Evolutionary conservation across 331 rosid genomes (phyloP), one percentile per base, ranked within the genome.

Genomic region (Malus hybrid): DNA sequence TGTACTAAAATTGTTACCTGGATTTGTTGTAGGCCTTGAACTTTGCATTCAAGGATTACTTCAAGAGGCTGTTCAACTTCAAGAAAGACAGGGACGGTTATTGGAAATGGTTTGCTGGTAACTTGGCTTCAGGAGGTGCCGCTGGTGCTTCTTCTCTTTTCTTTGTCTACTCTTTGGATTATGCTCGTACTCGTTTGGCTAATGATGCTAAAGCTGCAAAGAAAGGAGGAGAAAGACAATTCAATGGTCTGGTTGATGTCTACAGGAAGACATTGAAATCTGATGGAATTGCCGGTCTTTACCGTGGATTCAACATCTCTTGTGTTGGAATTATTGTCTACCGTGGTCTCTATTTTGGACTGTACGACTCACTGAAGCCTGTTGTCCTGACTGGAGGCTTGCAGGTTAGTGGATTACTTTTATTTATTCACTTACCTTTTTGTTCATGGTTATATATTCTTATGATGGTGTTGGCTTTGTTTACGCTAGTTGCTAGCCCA

Each of bases 71-170:
- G 44, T 93, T 93, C 89, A 93, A 90, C 16, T 93, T 90, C 85
- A 90, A 85, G 91, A 93, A 93, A 84, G 97, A 90, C 57, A 81
- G 42, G 77, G 98, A 93, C 76, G 98, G 98, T 64, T 93, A 93
- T 78, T 87, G 97, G 97, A 93, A 89, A 76, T 90, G 98, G 95
- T 90, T 93, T 85, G 93, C 90, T 15, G 98, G 98, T 0, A 93
- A 93, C 89, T 80, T 93, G 90, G 98, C 80, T 11, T 93, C 96
- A 3, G 96, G 98, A 63, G 97, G 93, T 82, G 98, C 98, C 22
- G 98, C 97, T 71, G 97, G 98, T 73, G 98, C 97, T 28, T 93
- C 97, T 15, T 93, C 96, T 27, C 93, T 89, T 34, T 46, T 93
- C 13, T 90, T 93, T 81, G 97, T 87, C 56, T 93, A 90, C 84